Evolutionary conservation across 345 rosid species (phyloP).

Genomic region (Populus deltoides): DNA sequence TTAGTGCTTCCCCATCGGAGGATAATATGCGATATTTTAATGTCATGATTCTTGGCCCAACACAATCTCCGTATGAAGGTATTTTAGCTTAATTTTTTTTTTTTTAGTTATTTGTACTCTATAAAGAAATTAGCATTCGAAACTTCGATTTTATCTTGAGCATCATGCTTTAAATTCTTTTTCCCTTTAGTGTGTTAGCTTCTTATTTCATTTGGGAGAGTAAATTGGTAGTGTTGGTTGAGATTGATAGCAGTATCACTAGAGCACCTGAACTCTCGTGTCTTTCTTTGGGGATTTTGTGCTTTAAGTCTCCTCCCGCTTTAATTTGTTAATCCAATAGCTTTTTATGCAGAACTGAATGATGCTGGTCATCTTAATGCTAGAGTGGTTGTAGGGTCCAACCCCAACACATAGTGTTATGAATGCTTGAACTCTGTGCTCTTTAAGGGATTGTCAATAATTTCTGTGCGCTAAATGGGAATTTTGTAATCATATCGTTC

Average conservation of each 20-base stretch:
- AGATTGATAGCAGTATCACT: background rate
- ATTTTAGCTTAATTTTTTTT: background rate
- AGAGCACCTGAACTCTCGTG: background rate
- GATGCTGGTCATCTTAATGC: background rate
- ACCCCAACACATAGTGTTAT: background rate
- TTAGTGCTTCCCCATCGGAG: conserved; percentile 95
- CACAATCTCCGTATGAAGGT: conserved; percentile 99
- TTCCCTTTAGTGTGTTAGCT: background rate
- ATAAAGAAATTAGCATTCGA: background rate
- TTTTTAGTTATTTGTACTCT: background rate
- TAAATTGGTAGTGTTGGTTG: background rate
- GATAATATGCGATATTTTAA: conserved; percentile 95
- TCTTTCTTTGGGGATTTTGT: background rate
- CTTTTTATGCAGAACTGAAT: background rate
- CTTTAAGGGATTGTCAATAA: too few relatives aligned
- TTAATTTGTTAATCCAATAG: background rate
- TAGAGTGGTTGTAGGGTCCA: background rate
- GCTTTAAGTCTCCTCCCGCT: background rate
- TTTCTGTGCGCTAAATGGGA: background rate
- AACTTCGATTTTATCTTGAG: background rate
- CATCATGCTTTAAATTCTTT: background rate
- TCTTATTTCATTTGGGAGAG: background rate
- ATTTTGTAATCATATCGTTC: background rate
- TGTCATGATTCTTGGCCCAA: conserved; percentile 95
- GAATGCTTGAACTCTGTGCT: background rate